Percentiles rank a stretch among this genome's conserved stretches.
Conservation (phyloP, 2,329 filamentous ascomycete species). For the Lasiodiplodia theobromae region DNA sequence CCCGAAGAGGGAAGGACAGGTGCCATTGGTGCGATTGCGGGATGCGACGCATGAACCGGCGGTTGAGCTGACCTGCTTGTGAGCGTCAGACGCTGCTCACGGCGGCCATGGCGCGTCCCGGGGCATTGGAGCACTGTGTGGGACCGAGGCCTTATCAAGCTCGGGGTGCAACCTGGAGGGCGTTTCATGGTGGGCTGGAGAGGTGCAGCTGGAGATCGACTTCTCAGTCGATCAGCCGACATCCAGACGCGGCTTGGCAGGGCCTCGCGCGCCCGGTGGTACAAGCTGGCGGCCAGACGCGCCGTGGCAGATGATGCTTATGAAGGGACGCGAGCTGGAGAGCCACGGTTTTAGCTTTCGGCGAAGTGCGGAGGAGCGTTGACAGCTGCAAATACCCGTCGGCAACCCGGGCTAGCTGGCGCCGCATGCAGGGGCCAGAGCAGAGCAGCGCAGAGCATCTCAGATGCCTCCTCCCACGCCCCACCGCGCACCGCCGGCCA, state of each 20-base stretch:
- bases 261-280: conserved; percentile 16
- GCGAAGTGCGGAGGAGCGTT: conserved; percentile 27
- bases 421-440: conserved; percentile 27
- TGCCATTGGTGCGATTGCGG: conserved; percentile 19
- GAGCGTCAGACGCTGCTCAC: conserved; percentile 17
- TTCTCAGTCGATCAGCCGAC: conserved; percentile 27
- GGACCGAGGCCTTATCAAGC: conserved; percentile 27
- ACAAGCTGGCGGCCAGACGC: conserved; percentile 16
- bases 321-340: not conserved
- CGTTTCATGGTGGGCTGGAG: conserved; percentile 21
- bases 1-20: not conserved
- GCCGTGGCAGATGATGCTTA: not conserved
- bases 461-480: not conserved
- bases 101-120: conserved; percentile 3
- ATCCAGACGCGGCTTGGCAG: conserved; percentile 24
- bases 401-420: conserved; percentile 23
- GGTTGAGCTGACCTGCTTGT: conserved; percentile 13
- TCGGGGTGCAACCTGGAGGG: conserved; percentile 7
- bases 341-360: conserved; percentile 28
- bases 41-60: conserved; percentile 18
- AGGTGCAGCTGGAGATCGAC: not conserved
- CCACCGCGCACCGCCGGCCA: not conserved
- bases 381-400: conserved; percentile 24
- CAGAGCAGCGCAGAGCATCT: not conserved
- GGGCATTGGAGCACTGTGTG: conserved; percentile 11